A percentile compares a stretch with the other conserved stretches of the same genome.
These are phyloP conservation scores for Sporobolus alterniflorus DNA, from an alignment of 202 grass and related monocot genomes.

Conservation along the genomic window DNA sequence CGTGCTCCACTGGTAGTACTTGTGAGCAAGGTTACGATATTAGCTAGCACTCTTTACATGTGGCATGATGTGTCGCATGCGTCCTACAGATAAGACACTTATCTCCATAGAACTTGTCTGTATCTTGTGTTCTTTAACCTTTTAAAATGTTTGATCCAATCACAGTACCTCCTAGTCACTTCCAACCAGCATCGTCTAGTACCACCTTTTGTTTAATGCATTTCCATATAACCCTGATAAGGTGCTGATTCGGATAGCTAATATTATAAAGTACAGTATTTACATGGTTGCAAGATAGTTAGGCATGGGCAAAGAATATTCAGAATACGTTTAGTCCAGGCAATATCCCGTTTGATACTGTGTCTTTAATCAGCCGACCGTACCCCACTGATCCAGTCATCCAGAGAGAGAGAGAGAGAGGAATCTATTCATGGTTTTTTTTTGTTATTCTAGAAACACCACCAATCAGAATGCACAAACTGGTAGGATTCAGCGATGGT, in stretches of 20 bases:
- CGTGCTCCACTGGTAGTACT: not conserved
- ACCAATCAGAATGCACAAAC: not conserved
- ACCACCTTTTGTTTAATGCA: not conserved
- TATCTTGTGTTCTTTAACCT: constrained; percentile 2
- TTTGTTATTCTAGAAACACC: not conserved
- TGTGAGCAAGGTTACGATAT: not conserved
- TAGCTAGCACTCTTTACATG: not conserved
- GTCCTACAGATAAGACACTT: constrained; percentile 22
- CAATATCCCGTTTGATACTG: no score
- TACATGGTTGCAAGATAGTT: not conserved
- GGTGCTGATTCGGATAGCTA: no score
- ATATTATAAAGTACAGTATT: no score
- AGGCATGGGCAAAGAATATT: not conserved
- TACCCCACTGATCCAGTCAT: constrained; percentile 2
- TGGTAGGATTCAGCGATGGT: not conserved
- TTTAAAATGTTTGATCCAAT: constrained; percentile 4
- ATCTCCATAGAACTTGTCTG: constrained; percentile 25
- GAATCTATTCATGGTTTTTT: not conserved
- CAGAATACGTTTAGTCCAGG: not conserved
- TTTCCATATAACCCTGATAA: not conserved
- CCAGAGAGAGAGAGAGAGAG: no score
- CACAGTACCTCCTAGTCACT: constrained; percentile 6
- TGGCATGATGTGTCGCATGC: constrained; percentile 13
- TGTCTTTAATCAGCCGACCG: not conserved
- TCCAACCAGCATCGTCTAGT: not conserved